Base-by-base conservation (phyloP, 495 filamentous ascomycete genomes). In the Penicillium taxi region DNA sequence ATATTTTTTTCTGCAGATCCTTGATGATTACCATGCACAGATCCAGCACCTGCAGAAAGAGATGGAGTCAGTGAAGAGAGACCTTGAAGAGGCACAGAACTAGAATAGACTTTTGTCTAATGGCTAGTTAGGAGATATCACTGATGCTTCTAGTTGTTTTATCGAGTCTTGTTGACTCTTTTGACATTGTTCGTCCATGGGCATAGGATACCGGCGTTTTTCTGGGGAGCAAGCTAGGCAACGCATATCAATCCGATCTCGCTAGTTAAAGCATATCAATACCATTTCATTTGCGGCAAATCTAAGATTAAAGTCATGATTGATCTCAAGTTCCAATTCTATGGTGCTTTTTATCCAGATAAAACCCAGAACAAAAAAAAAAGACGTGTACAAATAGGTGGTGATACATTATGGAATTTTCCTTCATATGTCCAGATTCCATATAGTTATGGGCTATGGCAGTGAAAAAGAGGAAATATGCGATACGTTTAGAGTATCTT, bases 11-110 rank as follows among this genome's bases (percentile, higher is more conserved):
- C 24, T 26, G 13, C 8, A 96, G 91, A 84, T 96, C 35, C 63
- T 99, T 36, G 80, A 84, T 47, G 86, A 89, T 49, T 96, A 94
- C 56, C 84, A 86, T 45, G 78, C 78, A 41, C 93, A 96, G 59
- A 72, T 99, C 9, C 67, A 80, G 48, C 82, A 90, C 58, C 69
- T 99, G 35, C 84, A 81, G 48, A 82, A 82, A 56, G 82, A 94
- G 54, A 55, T 96, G 18, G 79, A 78, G 45, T 69, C 81, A 35
- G 77, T 93, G 41, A 75, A 78, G 55, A 82, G 77, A 49, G 84
- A 93, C 35, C 91, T 85, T 49, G 74, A 75, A 4, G 82, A 82
- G 37, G 87, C 83, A 72, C 76, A 87, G 51, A 75, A 74, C 48
- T 61, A 52, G 14, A 48, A 45, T 21, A 36, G 48, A 26, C n/a